Evolutionary conservation across 2,329 filamentous ascomycete species (phyloP).

Genomic region (Colletotrichum cordylinicola): DNA sequence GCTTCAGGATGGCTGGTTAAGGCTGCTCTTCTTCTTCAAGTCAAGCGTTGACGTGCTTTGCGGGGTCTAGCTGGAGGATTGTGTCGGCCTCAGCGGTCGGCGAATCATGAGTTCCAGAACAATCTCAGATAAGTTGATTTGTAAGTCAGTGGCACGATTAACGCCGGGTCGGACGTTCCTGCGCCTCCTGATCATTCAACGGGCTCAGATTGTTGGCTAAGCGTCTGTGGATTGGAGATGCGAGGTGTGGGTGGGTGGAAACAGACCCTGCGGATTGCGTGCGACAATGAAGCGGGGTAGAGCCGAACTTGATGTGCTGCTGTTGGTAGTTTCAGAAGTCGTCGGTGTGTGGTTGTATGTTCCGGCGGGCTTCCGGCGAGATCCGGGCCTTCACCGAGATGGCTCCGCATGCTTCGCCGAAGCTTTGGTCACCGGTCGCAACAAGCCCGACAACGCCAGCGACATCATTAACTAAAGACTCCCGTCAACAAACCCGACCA

Average conservation of each 20-base stretch:
- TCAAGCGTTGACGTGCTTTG: background rate
- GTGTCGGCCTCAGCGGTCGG: background rate
- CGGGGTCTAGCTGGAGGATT: background rate
- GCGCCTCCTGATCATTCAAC: background rate
- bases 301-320: background rate
- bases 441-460: background rate
- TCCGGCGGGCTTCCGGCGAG: background rate
- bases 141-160: conserved; percentile 6
- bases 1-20: no score
- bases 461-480: background rate
- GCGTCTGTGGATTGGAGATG: background rate
- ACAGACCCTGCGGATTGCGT: background rate
- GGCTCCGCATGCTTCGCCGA: background rate
- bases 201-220: background rate
- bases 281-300: background rate
- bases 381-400: background rate
- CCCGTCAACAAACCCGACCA: background rate
- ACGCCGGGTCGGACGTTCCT: background rate
- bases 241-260: conserved; percentile 13
- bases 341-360: background rate
- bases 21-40: background rate
- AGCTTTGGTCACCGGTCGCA: background rate
- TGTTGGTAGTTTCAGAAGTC: background rate
- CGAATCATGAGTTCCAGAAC: background rate
- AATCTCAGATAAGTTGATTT: background rate